Percentiles rank a stretch among this genome's conserved stretches.
phyloP scores from a whole-genome alignment of 805 yeast genomes.

The Zygotorulaspora danielsina region DNA sequence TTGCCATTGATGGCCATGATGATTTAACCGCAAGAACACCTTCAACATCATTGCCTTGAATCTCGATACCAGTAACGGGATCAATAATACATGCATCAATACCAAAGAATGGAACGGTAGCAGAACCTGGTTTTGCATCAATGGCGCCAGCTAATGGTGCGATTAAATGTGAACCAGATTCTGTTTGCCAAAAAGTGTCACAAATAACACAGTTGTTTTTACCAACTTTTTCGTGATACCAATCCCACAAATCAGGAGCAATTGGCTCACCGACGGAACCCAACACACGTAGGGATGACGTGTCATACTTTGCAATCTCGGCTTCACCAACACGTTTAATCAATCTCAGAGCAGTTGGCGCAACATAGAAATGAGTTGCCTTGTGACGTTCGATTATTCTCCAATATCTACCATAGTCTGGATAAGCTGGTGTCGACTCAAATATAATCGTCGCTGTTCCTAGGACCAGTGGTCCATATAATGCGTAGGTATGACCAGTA shows the following conservation, averaged over 20 bases:
- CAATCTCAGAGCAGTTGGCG: constrained; percentile 95
- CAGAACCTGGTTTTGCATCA: constrained; percentile 96
- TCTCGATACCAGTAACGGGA: constrained; percentile 84
- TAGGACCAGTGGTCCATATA: constrained; percentile 84
- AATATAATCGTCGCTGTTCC: constrained; percentile 93
- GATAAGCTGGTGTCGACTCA: constrained; percentile 97
- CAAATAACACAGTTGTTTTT: constrained; percentile 82
- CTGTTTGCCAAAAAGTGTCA: constrained; percentile 99
- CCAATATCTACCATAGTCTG: constrained; percentile 94
- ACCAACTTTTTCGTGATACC: constrained; percentile 94
- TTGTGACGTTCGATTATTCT: constrained; percentile 86
- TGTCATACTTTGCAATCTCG: constrained; percentile 73
- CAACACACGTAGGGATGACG: constrained; percentile 80
- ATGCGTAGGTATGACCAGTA: constrained; percentile 94
- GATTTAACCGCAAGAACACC: constrained; percentile 89
- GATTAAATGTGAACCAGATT: constrained; percentile 92
- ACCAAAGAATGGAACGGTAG: constrained; percentile 95
- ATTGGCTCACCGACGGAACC: constrained; percentile 99
- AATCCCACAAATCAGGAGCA: constrained; percentile 97
- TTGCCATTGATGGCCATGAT: constrained; percentile 99
- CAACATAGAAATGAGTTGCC: constrained; percentile 95
- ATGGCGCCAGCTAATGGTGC: constrained; percentile 93
- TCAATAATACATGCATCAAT: constrained; percentile 86
- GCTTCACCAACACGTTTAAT: constrained; percentile 86
- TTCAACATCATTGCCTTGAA: constrained; percentile 84